Conservation (phyloP, 768 basidiomycete species). For the Mycena vulgaris region DNA sequence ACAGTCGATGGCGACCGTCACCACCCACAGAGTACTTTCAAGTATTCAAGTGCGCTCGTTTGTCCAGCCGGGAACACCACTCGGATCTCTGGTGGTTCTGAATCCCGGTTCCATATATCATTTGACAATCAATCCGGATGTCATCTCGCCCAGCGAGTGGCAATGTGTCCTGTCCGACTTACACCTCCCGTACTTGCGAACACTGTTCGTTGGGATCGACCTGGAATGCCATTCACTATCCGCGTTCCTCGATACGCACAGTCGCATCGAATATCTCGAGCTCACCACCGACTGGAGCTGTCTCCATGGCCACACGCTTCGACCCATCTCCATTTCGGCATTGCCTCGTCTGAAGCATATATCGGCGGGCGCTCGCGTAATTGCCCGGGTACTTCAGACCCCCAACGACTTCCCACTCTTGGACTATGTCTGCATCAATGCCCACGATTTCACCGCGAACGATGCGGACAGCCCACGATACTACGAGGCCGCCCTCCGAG, state of each 20-base stretch:
- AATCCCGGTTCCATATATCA: slow-evolving; percentile 2
- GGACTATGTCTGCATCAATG: slow-evolving; percentile 6
- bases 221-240: slow-evolving; percentile 1
- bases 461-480: neutral
- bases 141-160: slow-evolving; percentile 12
- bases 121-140: neutral
- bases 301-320: neutral
- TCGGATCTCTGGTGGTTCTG: slow-evolving; percentile 16
- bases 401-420: slow-evolving; percentile 14
- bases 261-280: slow-evolving; percentile 18
- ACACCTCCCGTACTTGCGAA: slow-evolving; percentile 17
- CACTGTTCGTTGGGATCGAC: slow-evolving; percentile 8
- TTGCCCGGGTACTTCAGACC: slow-evolving; percentile 7
- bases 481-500: neutral
- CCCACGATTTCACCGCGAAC: neutral
- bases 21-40: neutral
- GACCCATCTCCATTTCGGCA: slow-evolving; percentile 1
- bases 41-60: slow-evolving; percentile 21
- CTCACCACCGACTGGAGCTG: slow-evolving; percentile 3
- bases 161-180: slow-evolving; percentile 1
- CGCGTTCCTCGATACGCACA: slow-evolving; percentile 22
- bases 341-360: slow-evolving; percentile 4
- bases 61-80: neutral
- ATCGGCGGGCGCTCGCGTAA: slow-evolving; percentile 1
- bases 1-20: neutral